These are phyloP conservation scores for Penicillium vulpinum DNA, from an alignment of 2,329 filamentous ascomycete species.

Conservation along the genomic window DNA sequence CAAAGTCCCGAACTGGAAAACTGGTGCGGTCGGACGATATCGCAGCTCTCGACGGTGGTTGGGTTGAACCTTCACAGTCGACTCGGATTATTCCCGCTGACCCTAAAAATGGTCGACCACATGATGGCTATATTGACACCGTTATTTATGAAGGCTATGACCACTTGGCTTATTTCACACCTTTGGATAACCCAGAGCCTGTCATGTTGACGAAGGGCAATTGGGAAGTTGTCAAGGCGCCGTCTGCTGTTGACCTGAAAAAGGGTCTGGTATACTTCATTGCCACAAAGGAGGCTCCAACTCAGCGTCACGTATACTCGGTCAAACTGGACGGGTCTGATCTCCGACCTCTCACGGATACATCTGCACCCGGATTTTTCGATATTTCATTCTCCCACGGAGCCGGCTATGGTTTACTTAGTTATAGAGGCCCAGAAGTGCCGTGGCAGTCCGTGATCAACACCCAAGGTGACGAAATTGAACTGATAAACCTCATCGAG, in stretches of 20 bases:
- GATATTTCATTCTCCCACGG: slow-evolving; percentile 78
- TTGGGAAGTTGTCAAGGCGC: slow-evolving; percentile 89
- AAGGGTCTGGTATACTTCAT: slow-evolving; percentile 90
- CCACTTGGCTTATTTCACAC: slow-evolving; percentile 90
- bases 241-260: slow-evolving; percentile 78
- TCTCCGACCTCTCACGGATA: slow-evolving; percentile 72
- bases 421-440: slow-evolving; percentile 78
- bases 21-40: slow-evolving; percentile 79
- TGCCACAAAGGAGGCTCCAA: slow-evolving; percentile 80
- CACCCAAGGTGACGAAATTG: slow-evolving; percentile 67
- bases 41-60: slow-evolving; percentile 84
- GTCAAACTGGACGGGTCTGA: slow-evolving; percentile 79
- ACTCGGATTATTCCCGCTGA: slow-evolving; percentile 87
- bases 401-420: slow-evolving; percentile 79
- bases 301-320: slow-evolving; percentile 87
- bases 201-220: slow-evolving; percentile 80
- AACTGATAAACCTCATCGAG: slow-evolving; percentile 72
- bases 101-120: slow-evolving; percentile 67
- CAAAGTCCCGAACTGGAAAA: slow-evolving; percentile 69
- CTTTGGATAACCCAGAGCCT: slow-evolving; percentile 78
- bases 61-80: slow-evolving; percentile 90
- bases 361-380: slow-evolving; percentile 73
- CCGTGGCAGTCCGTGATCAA: slow-evolving; percentile 90
- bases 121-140: slow-evolving; percentile 92
- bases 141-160: slow-evolving; percentile 84